phyloP scores from a whole-genome alignment of 2,329 filamentous ascomycete species.

The Dactylella cylindrospora region DNA sequence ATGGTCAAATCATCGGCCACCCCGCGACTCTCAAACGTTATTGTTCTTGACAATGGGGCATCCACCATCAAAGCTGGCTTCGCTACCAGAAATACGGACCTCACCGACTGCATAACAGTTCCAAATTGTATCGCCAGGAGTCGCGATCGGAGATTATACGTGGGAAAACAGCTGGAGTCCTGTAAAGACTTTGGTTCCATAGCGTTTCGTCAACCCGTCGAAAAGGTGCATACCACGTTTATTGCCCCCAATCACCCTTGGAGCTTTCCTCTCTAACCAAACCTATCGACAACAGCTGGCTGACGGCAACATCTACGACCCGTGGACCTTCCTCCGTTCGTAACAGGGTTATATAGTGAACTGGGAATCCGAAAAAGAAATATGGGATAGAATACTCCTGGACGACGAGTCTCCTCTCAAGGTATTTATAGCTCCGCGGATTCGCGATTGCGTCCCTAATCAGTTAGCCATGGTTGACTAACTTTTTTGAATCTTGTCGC shows the following conservation, averaged over 20 bases:
- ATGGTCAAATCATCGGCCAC: conserved; percentile 37
- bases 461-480: background rate
- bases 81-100: conserved; percentile 55
- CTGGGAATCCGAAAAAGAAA: conserved; percentile 93
- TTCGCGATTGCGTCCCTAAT: background rate
- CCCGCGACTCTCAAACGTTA: conserved; percentile 59
- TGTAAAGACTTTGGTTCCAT: conserved; percentile 90
- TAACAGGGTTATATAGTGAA: conserved; percentile 78
- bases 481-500: background rate
- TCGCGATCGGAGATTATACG: conserved; percentile 74
- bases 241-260: background rate
- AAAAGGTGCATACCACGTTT: conserved; percentile 59
- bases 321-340: background rate
- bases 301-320: conserved; percentile 13
- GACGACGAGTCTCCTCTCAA: conserved; percentile 65
- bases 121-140: conserved; percentile 88
- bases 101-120: conserved; percentile 66
- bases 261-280: background rate
- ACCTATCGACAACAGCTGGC: conserved; percentile 9
- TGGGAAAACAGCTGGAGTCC: conserved; percentile 73
- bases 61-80: conserved; percentile 90
- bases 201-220: conserved; percentile 80
- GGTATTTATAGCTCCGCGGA: conserved; percentile 49
- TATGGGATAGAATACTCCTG: conserved; percentile 90
- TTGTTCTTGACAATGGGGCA: conserved; percentile 91